phyloP scores from a whole-genome alignment of 164 flowering plant species.

The Chimonanthus salicifolius region DNA sequence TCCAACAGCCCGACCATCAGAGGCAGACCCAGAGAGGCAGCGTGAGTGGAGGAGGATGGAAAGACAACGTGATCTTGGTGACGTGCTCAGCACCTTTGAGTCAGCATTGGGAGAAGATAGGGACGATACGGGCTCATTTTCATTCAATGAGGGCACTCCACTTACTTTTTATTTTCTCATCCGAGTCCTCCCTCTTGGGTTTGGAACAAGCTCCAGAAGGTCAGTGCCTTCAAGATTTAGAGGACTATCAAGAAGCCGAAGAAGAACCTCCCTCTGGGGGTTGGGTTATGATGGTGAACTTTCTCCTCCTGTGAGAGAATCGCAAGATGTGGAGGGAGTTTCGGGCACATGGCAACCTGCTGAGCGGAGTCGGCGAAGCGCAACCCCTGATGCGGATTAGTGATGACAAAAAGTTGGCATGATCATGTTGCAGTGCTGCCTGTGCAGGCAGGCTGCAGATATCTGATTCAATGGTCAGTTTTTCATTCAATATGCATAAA shows the following conservation, averaged over 20 bases:
- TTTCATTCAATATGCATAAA: background rate
- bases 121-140: slow-evolving; percentile 8
- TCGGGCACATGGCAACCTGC: slow-evolving; percentile 31
- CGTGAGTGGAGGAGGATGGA: slow-evolving; percentile 78
- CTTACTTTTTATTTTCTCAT: slow-evolving; percentile 58
- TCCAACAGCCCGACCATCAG: slow-evolving; percentile 69
- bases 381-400: slow-evolving; percentile 35
- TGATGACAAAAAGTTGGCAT: background rate
- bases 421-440: background rate
- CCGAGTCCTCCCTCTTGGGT: slow-evolving; percentile 39
- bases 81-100: slow-evolving; percentile 75
- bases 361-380: slow-evolving; percentile 25
- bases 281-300: slow-evolving; percentile 49
- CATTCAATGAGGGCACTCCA: slow-evolving; percentile 42
- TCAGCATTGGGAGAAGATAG: slow-evolving; percentile 57
- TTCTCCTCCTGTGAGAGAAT: slow-evolving; percentile 30
- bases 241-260: slow-evolving; percentile 41
- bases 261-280: slow-evolving; percentile 55
- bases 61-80: slow-evolving; percentile 79
- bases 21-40: slow-evolving; percentile 69
- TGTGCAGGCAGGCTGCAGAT: background rate
- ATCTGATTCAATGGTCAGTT: slow-evolving; percentile 5
- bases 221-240: slow-evolving; percentile 54
- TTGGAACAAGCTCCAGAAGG: slow-evolving; percentile 48
- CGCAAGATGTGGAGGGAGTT: slow-evolving; percentile 29